These are phyloP conservation scores for Leishmania turanica DNA, from an alignment of 208 protist genomes.

Conservation along the genomic window DNA sequence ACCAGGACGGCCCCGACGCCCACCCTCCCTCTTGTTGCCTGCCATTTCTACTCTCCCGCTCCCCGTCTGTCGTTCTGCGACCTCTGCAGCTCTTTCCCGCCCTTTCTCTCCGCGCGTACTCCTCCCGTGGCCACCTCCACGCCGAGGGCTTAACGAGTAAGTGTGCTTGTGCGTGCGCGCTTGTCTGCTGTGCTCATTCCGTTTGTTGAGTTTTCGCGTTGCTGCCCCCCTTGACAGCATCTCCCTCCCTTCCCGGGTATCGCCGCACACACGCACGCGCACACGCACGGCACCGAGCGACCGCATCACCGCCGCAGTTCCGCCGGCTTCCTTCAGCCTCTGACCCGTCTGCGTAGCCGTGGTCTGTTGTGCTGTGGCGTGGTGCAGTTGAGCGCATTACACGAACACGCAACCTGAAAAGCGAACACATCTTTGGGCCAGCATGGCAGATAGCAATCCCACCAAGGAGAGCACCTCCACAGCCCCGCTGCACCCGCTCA, in stretches of 20 bases:
- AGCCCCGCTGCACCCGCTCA: constrained; percentile 60
- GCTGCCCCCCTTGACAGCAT: background rate
- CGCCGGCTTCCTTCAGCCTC: background rate
- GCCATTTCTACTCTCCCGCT: background rate
- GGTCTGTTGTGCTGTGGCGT: background rate
- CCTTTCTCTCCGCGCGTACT: constrained; percentile 4
- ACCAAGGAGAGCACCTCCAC: constrained; percentile 6
- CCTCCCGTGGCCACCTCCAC: background rate
- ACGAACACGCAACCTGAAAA: background rate
- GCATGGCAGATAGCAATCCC: constrained; percentile 23
- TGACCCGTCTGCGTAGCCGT: background rate
- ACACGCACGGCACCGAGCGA: background rate
- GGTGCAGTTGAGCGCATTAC: background rate
- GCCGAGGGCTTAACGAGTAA: background rate
- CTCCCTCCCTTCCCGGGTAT: background rate
- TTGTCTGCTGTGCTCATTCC: background rate
- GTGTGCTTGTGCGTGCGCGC: background rate
- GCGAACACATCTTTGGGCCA: background rate
- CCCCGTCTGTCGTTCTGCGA: background rate
- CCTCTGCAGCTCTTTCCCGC: constrained; percentile 10
- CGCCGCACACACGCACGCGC: background rate
- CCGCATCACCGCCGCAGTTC: background rate
- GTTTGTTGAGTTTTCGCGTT: background rate
- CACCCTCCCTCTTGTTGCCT: background rate
- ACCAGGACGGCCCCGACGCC: too few species aligned